Evolutionary conservation across 306 rosid genomes (phyloP), one percentile per base, ranked within the genome.

Genomic region (Quercus agrifolia): DNA sequence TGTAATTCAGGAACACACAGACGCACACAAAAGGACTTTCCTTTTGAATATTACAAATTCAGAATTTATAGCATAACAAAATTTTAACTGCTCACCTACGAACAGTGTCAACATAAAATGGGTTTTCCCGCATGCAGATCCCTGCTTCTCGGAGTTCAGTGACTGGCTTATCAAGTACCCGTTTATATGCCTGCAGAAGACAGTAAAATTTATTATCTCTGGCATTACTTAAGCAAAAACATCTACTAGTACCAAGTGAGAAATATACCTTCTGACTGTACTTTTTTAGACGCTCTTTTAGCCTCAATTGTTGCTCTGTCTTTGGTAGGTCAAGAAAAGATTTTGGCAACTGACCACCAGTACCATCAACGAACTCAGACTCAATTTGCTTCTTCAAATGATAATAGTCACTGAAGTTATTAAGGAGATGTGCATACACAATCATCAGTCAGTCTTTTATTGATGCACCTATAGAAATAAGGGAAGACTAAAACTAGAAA

Each of bases 111-210:
- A 92, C 93, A 87, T 95, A 95, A 84, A 95, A 95, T 81, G 99
- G 89, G 88, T 95, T 95, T 85, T 95, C 99, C 74, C 96, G 94
- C 99, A 95, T 95, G 92, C 99, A 95, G 78, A 95, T 90, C 78
- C 97, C 98, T 68, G 98, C 98, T 88, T 92, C 99, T 61, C 98
- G 98, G 67, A 92, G 83, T 85, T 95, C 98, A 70, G 90, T 87
- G 79, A 92, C 90, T 57, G 99, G 97, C 83, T 95, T 95, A 84
- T 92, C 92, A 74, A 91, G 92, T 72, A 92, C 99, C 20, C 99
- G 90, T 86, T 90, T 95, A 82, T 95, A 91, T 57, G 98, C 99
- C 99, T 95, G 77, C 62, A 78, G 68, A 80, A 83, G 80, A 73
- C 77, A 77, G 66, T 61, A 56, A 79, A 70, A 75, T 72, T 87